Evolutionary conservation across 2,329 filamentous ascomycete genomes (phyloP).

Genomic region (Colletotrichum phormii): DNA sequence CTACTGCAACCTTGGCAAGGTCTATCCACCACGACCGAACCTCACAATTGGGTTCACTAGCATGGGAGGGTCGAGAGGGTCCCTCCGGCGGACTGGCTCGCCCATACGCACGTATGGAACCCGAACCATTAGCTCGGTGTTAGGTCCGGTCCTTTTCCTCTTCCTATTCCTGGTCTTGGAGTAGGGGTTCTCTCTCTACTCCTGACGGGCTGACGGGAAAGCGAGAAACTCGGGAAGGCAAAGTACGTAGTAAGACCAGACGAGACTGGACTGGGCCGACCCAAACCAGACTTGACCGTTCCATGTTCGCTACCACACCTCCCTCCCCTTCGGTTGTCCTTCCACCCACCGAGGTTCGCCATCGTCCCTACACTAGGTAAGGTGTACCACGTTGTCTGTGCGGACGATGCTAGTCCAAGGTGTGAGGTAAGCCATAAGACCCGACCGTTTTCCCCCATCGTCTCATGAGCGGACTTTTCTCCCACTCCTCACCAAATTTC

Average conservation of each 20-base stretch:
- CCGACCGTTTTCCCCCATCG: slow-evolving; percentile 20
- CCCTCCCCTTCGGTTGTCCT: background rate
- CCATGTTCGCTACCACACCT: background rate
- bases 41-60: slow-evolving; percentile 29
- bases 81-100: slow-evolving; percentile 20
- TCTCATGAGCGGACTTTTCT: slow-evolving; percentile 9
- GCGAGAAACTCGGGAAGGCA: background rate
- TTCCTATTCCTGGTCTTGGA: background rate
- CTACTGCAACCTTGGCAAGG: slow-evolving; percentile 33
- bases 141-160: slow-evolving; percentile 15
- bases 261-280: background rate
- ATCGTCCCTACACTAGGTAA: background rate
- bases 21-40: slow-evolving; percentile 17
- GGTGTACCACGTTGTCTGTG: slow-evolving; percentile 18
- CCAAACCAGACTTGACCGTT: background rate
- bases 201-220: background rate
- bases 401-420: slow-evolving; percentile 4
- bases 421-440: slow-evolving; percentile 27
- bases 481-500: background rate
- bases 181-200: background rate
- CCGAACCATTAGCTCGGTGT: slow-evolving; percentile 23
- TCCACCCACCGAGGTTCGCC: slow-evolving; percentile 5
- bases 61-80: background rate
- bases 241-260: background rate
- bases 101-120: slow-evolving; percentile 22